phyloP scores from a whole-genome alignment of 108 stramenopile genomes.

The Pseudonitzschia multistriata region DNA sequence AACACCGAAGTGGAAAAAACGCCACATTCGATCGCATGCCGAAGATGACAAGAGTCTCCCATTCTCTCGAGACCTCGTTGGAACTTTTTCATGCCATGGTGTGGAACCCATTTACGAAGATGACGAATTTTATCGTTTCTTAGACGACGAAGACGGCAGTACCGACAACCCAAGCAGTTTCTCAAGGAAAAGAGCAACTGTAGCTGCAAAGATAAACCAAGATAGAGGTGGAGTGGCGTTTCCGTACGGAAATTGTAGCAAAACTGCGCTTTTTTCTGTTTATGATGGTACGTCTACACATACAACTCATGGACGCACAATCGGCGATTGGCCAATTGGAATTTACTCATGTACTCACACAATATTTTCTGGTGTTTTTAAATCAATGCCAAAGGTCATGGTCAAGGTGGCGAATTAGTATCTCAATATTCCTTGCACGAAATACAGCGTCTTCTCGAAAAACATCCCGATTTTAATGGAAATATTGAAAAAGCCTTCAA shows the following conservation, averaged over 20 bases:
- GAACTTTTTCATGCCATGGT: slow-evolving; percentile 94
- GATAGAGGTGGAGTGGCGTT: slow-evolving; percentile 93
- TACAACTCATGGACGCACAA: not conserved
- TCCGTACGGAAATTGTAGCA: slow-evolving; percentile 72
- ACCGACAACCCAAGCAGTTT: slow-evolving; percentile 12
- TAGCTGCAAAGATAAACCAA: slow-evolving; percentile 93
- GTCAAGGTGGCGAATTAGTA: slow-evolving; percentile 89
- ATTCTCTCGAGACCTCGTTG: slow-evolving; percentile 70
- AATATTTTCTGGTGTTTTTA: too few relatives aligned
- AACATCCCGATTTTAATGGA: slow-evolving; percentile 46
- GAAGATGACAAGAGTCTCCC: slow-evolving; percentile 61
- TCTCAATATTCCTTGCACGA: slow-evolving; percentile 88
- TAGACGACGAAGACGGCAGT: slow-evolving; percentile 45
- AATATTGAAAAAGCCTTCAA: slow-evolving; percentile 66
- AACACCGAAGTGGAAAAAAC: slow-evolving; percentile 40
- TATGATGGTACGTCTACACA: slow-evolving; percentile 78
- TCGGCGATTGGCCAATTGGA: not conserved
- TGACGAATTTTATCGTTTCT: slow-evolving; percentile 35
- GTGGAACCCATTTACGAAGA: slow-evolving; percentile 87
- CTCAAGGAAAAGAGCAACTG: slow-evolving; percentile 34
- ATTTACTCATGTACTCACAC: not conserved
- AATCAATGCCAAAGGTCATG: slow-evolving; percentile 53
- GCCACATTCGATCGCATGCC: slow-evolving; percentile 27
- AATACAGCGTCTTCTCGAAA: slow-evolving; percentile 65
- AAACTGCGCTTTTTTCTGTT: slow-evolving; percentile 85